These are phyloP conservation scores for Lipomyces spencermartinsiae DNA, from an alignment of 805 yeast genomes.

Conservation along the genomic window DNA sequence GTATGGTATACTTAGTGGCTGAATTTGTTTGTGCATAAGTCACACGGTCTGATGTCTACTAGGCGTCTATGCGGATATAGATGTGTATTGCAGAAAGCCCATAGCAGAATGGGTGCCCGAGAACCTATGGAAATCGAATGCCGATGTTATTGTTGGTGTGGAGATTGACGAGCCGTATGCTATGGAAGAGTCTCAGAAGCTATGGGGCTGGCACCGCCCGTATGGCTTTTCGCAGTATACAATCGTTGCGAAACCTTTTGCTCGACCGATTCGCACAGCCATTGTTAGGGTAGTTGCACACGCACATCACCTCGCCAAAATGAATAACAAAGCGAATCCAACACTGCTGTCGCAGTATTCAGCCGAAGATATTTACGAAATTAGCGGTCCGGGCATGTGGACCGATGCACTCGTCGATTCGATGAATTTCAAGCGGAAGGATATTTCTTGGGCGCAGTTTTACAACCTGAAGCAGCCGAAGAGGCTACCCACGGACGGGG, in stretches of 20 bases:
- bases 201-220: slow-evolving; percentile 33
- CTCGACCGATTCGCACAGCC: slow-evolving; percentile 32
- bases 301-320: slow-evolving; percentile 26
- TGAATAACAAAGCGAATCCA: slow-evolving; percentile 13
- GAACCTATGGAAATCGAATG: slow-evolving; percentile 25
- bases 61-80: slow-evolving; percentile 37
- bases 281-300: slow-evolving; percentile 34
- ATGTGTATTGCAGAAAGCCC: slow-evolving; percentile 37
- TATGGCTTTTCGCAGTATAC: slow-evolving; percentile 31
- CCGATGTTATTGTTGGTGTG: slow-evolving; percentile 32
- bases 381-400: slow-evolving; percentile 36
- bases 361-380: slow-evolving; percentile 29
- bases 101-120: slow-evolving; percentile 29
- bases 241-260: slow-evolving; percentile 34
- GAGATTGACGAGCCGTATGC: slow-evolving; percentile 36
- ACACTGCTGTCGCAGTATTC: slow-evolving; percentile 18
- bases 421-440: slow-evolving; percentile 24
- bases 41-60: not conserved
- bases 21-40: not conserved
- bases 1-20: not conserved
- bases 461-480: slow-evolving; percentile 16
- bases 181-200: slow-evolving; percentile 22
- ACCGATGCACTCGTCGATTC: slow-evolving; percentile 35
- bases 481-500: slow-evolving; percentile 24
- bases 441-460: slow-evolving; percentile 33